Evolutionary conservation across 352 stramenopile species (phyloP), one percentile per base, ranked within the genome.

Genomic region (Phytophthora chlamydospora): DNA sequence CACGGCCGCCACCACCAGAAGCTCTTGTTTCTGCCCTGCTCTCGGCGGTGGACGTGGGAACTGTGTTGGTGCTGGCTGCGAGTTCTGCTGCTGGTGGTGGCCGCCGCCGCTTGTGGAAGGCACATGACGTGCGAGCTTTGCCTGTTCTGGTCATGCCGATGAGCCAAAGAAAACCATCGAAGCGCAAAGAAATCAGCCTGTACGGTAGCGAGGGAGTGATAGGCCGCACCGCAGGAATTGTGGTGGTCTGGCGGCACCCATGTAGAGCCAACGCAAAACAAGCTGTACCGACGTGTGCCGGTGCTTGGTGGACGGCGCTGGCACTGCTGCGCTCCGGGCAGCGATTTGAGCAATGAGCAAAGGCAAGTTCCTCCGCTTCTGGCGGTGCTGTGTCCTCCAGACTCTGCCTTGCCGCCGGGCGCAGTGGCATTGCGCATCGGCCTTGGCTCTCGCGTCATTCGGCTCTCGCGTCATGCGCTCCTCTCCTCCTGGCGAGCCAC

Each of bases 181-280:
- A 60, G 57, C 57, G 48, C 48, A 66, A 53, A 59, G 48, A 66
- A 60, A 66, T 61, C 58, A 61, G 49, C 11, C 41, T n/a, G 40
- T 45, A 17, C 44, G 12, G 24, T 17, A 16, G 53, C 36, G 16
- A 7, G 3, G 3, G 33, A 45, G 19, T 67, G 59, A 57, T 36
- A 62, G 19, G 10, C 21, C 35, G 31, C 58, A 57, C 59, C 35
- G 38, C 24, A 57, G 52, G 45, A 68, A 55, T 43, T 24, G 46
- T 34, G 46, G n/a, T 54, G 58, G 48, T 66, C 58, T 50, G 35
- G 49, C 58, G 21, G 10, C 13, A 6, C 24, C 1, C 21, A 24
- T 1, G 0, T 6, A 29, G 2, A 29, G 24, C 5, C 24, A 29
- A 29, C 24, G 24, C 24, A 29, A 29, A 29, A 29, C 24, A 0